Conservation (phyloP, 192 early-diverging fungal genomes). For the Gryganskiella cystojenkinii region DNA sequence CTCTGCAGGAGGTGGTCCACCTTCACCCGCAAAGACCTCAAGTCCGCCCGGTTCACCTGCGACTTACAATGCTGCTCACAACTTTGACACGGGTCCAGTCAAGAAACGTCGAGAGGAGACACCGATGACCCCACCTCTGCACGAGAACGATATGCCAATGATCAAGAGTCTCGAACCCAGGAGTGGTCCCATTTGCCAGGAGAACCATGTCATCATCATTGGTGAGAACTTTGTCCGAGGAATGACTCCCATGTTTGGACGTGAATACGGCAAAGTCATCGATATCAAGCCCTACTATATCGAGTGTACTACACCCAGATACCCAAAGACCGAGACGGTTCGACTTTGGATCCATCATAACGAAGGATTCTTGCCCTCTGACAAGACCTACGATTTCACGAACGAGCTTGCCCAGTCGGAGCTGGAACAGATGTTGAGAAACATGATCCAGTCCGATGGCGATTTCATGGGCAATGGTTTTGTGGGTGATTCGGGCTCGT, state of each 20-base stretch:
- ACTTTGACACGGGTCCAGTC: slow-evolving; percentile 30
- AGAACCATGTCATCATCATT: slow-evolving; percentile 54
- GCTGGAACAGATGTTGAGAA: slow-evolving; percentile 48
- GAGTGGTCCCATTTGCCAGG: slow-evolving; percentile 45
- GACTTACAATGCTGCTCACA: slow-evolving; percentile 1
- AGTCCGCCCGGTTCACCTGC: slow-evolving; percentile 50
- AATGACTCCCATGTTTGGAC: slow-evolving; percentile 52
- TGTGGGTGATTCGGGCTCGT: slow-evolving; percentile 38
- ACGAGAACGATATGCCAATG: slow-evolving; percentile 37
- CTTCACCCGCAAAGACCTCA: slow-evolving; percentile 52
- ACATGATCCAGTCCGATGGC: slow-evolving; percentile 37
- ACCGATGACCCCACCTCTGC: slow-evolving; percentile 46
- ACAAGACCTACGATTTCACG: slow-evolving; percentile 51
- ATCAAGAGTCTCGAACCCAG: slow-evolving; percentile 48
- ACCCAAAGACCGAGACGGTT: slow-evolving; percentile 47
- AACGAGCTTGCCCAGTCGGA: slow-evolving; percentile 48
- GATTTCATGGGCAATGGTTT: too few species aligned
- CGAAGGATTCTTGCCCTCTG: slow-evolving; percentile 34
- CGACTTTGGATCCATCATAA: slow-evolving; percentile 43
- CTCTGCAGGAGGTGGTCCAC: slow-evolving; percentile 23
- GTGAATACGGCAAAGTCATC: slow-evolving; percentile 42
- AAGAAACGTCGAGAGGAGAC: slow-evolving; percentile 41
- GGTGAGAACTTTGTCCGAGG: slow-evolving; percentile 45
- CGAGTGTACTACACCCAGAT: slow-evolving; percentile 47
- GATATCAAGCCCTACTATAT: slow-evolving; percentile 51